Evolutionary conservation across 2,329 filamentous ascomycete species (phyloP).

Genomic region (Emmonsiellopsis sp.): DNA sequence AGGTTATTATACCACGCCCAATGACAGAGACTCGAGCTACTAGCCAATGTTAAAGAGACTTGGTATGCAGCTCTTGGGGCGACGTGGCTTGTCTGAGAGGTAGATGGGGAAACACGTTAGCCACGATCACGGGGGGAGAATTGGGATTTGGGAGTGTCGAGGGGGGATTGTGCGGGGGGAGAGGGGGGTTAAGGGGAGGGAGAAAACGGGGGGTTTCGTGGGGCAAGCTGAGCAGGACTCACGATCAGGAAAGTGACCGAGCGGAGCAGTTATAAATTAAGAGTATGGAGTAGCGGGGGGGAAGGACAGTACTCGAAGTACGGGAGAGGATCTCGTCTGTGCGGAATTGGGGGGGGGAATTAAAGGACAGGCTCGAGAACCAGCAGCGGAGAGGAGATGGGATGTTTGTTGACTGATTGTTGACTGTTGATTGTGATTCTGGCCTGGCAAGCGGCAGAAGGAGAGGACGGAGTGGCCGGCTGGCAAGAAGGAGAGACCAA

Average conservation of each 20-base stretch:
- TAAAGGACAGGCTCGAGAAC: conserved; percentile 4
- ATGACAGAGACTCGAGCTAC: neutral
- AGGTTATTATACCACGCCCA: conserved; percentile 1
- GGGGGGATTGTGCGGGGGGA: neutral
- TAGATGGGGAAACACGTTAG: neutral
- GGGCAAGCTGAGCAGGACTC: too few species aligned
- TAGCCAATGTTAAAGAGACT: neutral
- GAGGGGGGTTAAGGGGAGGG: too few species aligned
- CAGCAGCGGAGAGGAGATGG: neutral
- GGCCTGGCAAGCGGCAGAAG: neutral
- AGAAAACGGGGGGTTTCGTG: neutral
- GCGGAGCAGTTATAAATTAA: neutral
- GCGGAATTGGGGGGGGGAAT: neutral
- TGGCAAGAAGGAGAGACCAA: conserved; percentile 1
- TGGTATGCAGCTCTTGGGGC: neutral
- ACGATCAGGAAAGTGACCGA: neutral
- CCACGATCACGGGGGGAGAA: neutral
- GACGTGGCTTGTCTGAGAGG: conserved; percentile 2
- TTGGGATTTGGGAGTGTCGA: neutral
- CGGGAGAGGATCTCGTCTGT: neutral
- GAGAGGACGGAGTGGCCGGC: neutral
- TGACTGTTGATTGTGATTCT: neutral
- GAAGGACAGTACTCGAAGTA: conserved; percentile 1
- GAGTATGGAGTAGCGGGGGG: neutral
- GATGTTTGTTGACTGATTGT: neutral